These are phyloP conservation scores for Colletotrichum lini DNA, from an alignment of 2,329 filamentous ascomycete species.

Conservation along the genomic window DNA sequence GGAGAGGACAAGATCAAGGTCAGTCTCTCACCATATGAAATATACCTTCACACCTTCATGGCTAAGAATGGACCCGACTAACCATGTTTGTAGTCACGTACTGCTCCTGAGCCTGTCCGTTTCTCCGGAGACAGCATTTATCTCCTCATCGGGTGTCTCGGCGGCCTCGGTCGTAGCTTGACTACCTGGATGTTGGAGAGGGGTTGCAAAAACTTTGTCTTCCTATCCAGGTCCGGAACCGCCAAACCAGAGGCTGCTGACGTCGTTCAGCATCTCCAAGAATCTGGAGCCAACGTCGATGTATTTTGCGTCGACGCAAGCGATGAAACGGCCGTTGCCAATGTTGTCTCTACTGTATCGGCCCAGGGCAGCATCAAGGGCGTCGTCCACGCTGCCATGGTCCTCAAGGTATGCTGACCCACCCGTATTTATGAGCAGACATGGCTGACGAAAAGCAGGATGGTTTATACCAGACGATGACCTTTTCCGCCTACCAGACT, in stretches of 20 bases:
- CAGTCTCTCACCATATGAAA: background rate
- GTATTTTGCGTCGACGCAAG: conserved; percentile 45
- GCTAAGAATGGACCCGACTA: background rate
- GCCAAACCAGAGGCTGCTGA: conserved; percentile 46
- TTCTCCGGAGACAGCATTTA: conserved; percentile 39
- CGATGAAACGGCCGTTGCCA: background rate
- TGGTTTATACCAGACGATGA: conserved; percentile 49
- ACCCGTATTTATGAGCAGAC: conserved; percentile 44
- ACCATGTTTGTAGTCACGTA: background rate
- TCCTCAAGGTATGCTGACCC: conserved; percentile 47
- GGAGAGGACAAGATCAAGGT: background rate
- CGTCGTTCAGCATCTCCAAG: conserved; percentile 43
- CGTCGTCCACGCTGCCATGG: conserved; percentile 54
- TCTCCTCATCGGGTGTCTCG: conserved; percentile 44
- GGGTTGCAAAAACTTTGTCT: conserved; percentile 50
- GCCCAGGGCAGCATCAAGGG: conserved; percentile 46
- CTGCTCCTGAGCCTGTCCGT: conserved; percentile 22
- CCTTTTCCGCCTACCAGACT: conserved; percentile 50
- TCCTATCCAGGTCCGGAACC: conserved; percentile 49
- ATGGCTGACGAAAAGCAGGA: conserved; percentile 46
- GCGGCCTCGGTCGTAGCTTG: conserved; percentile 52
- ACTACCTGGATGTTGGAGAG: conserved; percentile 50
- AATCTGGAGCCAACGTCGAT: conserved; percentile 43
- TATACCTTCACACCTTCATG: conserved; percentile 1
- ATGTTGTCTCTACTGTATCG: conserved; percentile 19